phyloP scores from a whole-genome alignment of 768 basidiomycete species.

The Nidula microcarpa region DNA sequence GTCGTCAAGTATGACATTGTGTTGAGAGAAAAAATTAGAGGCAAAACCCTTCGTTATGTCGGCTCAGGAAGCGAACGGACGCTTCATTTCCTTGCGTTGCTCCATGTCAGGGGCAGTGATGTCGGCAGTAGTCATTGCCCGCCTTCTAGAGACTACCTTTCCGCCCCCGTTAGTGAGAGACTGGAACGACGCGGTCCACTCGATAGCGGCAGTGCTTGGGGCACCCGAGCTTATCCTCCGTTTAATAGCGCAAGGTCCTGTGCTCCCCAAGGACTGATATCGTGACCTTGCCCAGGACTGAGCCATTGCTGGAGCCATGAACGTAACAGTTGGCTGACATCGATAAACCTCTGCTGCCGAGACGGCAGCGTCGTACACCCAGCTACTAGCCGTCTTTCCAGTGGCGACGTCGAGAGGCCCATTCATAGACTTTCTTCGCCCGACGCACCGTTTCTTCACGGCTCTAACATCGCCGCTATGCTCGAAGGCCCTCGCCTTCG shows the following conservation, averaged over 20 bases:
- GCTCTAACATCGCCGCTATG: slow-evolving; percentile 25
- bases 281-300: slow-evolving; percentile 5
- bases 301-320: slow-evolving; percentile 9
- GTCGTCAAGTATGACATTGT: not conserved
- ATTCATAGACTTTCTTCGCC: slow-evolving; percentile 42
- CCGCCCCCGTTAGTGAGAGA: not conserved
- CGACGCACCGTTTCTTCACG: slow-evolving; percentile 55
- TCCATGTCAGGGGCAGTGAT: slow-evolving; percentile 2
- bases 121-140: slow-evolving; percentile 13
- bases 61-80: slow-evolving; percentile 6
- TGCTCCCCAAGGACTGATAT: slow-evolving; percentile 1
- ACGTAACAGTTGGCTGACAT: slow-evolving; percentile 5
- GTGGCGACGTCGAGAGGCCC: slow-evolving; percentile 20
- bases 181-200: not conserved
- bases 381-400: slow-evolving; percentile 22
- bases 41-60: not conserved
- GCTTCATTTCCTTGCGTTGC: slow-evolving; percentile 9
- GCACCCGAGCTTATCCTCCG: slow-evolving; percentile 12
- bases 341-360: slow-evolving; percentile 33
- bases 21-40: not conserved
- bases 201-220: not conserved
- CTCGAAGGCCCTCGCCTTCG: not conserved
- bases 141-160: slow-evolving; percentile 4
- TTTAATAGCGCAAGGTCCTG: slow-evolving; percentile 3
- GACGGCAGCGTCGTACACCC: slow-evolving; percentile 51